These are phyloP conservation scores for Uncinocarpus reesii DNA, from an alignment of 2,329 filamentous ascomycete genomes.

Conservation along the genomic window DNA sequence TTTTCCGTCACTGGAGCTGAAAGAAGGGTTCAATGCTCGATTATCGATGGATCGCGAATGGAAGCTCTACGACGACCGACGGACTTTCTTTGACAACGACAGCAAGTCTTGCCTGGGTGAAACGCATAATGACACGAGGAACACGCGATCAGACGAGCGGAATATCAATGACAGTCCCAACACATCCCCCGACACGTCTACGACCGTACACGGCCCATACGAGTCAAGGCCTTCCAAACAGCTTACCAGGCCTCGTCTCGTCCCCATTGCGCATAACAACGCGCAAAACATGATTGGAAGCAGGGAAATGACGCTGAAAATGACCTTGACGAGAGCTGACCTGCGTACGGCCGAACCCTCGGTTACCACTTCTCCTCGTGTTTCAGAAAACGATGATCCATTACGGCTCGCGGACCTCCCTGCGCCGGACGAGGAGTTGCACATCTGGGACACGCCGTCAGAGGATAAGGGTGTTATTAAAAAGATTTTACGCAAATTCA, in stretches of 20 bases:
- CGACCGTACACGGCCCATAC: constrained; percentile 13
- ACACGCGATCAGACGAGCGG: not conserved
- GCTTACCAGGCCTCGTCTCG: constrained; percentile 17
- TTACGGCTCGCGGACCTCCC: constrained; percentile 47
- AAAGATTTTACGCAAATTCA: constrained; percentile 38
- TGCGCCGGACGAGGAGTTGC: constrained; percentile 32
- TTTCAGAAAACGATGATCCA: constrained; percentile 44
- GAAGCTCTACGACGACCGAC: constrained; percentile 38
- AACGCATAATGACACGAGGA: constrained; percentile 22
- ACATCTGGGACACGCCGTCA: constrained; percentile 37
- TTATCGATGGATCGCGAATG: constrained; percentile 24
- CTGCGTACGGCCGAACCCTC: constrained; percentile 44
- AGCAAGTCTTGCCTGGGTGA: constrained; percentile 36
- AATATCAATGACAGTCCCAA: constrained; percentile 16
- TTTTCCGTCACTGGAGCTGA: constrained; percentile 51
- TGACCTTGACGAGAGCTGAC: constrained; percentile 88
- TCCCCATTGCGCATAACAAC: constrained; percentile 22
- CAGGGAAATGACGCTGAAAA: constrained; percentile 88
- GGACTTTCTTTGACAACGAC: constrained; percentile 45
- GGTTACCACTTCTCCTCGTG: constrained; percentile 5
- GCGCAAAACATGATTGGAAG: constrained; percentile 48
- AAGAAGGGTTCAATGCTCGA: constrained; percentile 22
- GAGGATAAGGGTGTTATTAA: constrained; percentile 33
- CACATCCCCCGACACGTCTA: not conserved
- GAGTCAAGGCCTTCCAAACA: constrained; percentile 18